phyloP scores from a whole-genome alignment of 371 early-diverging fungal species.

The Syncephalastrum racemosum region DNA sequence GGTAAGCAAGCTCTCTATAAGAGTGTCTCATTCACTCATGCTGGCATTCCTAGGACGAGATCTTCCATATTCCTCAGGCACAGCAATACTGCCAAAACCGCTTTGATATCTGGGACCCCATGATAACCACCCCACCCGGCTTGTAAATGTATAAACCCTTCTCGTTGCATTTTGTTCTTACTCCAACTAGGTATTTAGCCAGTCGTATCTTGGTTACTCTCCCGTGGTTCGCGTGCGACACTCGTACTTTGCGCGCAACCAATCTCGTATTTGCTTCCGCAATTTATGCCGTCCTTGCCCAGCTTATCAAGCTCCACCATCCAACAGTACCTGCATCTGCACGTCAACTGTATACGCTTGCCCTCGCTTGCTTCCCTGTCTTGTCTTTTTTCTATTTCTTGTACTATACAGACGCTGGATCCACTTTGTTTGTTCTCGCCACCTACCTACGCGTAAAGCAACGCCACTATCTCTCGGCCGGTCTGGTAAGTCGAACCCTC shows the following conservation, averaged over 20 bases:
- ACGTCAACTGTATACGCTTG: slow-evolving; percentile 48
- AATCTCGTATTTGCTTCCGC: slow-evolving; percentile 58
- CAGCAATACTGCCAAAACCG: slow-evolving; percentile 79
- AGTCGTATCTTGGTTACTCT: slow-evolving; percentile 35
- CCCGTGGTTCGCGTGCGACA: slow-evolving; percentile 2
- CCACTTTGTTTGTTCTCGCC: slow-evolving; percentile 75
- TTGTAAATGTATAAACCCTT: slow-evolving; percentile 55
- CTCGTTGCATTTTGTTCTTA: background rate
- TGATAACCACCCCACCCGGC: slow-evolving; percentile 96
- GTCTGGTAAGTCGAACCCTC: slow-evolving; percentile 42
- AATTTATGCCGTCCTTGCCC: slow-evolving; percentile 45
- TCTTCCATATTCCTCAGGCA: slow-evolving; percentile 93
- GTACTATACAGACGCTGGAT: slow-evolving; percentile 93
- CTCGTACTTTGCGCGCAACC: slow-evolving; percentile 41
- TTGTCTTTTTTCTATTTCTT: slow-evolving; percentile 80
- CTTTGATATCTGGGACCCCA: slow-evolving; percentile 83
- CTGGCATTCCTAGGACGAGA: slow-evolving; percentile 75
- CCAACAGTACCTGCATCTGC: slow-evolving; percentile 19
- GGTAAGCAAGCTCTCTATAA: slow-evolving; percentile 27
- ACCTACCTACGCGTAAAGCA: slow-evolving; percentile 61
- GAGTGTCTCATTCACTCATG: background rate
- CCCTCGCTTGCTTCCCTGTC: slow-evolving; percentile 75
- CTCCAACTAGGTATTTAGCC: slow-evolving; percentile 35
- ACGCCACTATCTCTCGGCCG: slow-evolving; percentile 49
- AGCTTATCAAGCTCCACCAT: slow-evolving; percentile 37